Evolutionary conservation across 176 grass and related monocot genomes (phyloP).

Genomic region (Lolium multiflorum): DNA sequence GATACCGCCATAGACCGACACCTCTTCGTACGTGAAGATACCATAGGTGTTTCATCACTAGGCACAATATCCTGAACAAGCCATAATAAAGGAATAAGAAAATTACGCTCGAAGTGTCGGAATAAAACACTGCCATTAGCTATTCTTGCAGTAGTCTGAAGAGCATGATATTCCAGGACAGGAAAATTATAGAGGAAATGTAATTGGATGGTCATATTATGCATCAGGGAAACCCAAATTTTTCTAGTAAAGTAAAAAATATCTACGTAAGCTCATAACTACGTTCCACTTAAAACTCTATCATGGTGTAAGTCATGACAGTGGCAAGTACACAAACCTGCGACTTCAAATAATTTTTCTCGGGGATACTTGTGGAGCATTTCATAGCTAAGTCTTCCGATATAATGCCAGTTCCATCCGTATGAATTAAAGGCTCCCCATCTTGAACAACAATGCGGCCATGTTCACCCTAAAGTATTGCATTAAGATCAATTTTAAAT

Average conservation of each 20-base stretch:
- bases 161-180: neutral
- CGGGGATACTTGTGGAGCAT: constrained; percentile 56
- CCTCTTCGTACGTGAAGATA: neutral
- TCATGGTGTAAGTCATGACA: neutral
- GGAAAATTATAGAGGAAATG: constrained; percentile 14
- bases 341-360: constrained; percentile 20
- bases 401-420: constrained; percentile 84
- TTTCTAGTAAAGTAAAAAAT: neutral
- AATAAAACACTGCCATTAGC: constrained; percentile 18
- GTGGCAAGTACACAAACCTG: constrained; percentile 34
- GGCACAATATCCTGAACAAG: constrained; percentile 28
- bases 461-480: constrained; percentile 47
- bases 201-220: neutral
- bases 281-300: neutral
- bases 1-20: neutral
- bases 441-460: constrained; percentile 37
- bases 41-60: constrained; percentile 16
- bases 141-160: constrained; percentile 9
- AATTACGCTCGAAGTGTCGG: neutral
- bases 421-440: constrained; percentile 57
- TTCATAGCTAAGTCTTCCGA: constrained; percentile 71
- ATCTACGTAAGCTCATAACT: neutral
- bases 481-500: constrained; percentile 4
- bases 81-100: neutral
- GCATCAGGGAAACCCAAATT: neutral